Percentiles rank a stretch among this genome's conserved stretches.
These are phyloP conservation scores for Cyclostephanos tholiformis DNA, from an alignment of 108 stramenopile genomes.

Conservation along the genomic window DNA sequence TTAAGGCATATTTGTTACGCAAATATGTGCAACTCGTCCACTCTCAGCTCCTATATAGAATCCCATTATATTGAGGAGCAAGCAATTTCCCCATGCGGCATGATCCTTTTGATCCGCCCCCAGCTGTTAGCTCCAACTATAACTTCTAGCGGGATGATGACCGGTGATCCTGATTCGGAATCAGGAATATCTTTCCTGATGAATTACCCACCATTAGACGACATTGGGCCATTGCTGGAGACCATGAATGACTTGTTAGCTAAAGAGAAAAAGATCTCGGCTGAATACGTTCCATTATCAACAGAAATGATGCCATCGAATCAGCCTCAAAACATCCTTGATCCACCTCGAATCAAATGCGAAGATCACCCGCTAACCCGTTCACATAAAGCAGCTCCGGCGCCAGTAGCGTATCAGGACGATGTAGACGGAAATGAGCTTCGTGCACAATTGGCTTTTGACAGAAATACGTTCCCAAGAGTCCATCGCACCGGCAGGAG, in stretches of 20 bases:
- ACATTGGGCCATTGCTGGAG: slow-evolving; percentile 52
- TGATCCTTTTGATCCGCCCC: slow-evolving; percentile 64
- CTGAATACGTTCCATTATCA: neutral
- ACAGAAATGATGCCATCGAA: neutral
- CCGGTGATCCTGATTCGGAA: slow-evolving; percentile 48
- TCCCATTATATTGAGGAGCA: neutral
- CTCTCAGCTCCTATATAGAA: neutral
- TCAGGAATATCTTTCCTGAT: slow-evolving; percentile 59
- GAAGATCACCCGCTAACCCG: neutral
- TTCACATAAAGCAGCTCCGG: neutral
- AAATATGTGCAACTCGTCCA: too few species aligned
- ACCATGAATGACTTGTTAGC: slow-evolving; percentile 44
- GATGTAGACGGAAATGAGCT: neutral
- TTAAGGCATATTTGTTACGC: too few species aligned
- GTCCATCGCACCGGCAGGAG: neutral
- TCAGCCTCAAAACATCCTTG: neutral
- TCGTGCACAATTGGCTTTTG: too few species aligned
- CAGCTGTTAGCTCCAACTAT: slow-evolving; percentile 47
- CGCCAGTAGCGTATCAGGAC: neutral
- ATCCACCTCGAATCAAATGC: neutral
- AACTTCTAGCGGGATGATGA: slow-evolving; percentile 30
- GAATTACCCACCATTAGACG: slow-evolving; percentile 67
- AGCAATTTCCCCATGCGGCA: slow-evolving; percentile 51
- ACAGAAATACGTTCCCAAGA: neutral
- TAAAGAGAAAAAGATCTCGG: slow-evolving; percentile 36